Evolutionary conservation across 2,329 filamentous ascomycete species (phyloP).

Genomic region (Apiospora aurea): DNA sequence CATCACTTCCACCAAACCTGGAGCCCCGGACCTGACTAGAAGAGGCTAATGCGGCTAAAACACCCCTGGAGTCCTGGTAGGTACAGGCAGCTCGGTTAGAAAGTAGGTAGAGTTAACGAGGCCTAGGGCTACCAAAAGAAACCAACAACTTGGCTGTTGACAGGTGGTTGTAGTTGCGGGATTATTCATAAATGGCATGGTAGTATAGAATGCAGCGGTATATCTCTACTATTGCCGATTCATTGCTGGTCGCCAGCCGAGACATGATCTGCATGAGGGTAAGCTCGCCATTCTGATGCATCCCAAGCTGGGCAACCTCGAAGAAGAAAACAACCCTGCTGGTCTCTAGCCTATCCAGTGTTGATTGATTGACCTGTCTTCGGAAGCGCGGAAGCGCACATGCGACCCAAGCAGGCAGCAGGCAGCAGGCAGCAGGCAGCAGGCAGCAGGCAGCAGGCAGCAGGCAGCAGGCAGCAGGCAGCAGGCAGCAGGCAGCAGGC

Average conservation of each 20-base stretch:
- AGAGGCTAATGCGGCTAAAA: background rate
- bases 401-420: background rate
- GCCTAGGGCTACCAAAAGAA: background rate
- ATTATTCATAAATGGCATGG: background rate
- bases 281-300: background rate
- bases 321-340: background rate
- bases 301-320: background rate
- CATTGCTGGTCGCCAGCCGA: background rate
- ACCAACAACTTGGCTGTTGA: background rate
- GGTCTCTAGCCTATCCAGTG: background rate
- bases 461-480: too few relatives aligned
- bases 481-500: too few relatives aligned
- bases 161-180: background rate
- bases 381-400: background rate
- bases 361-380: background rate
- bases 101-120: background rate
- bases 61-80: background rate
- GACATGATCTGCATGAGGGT: background rate
- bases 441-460: too few relatives aligned
- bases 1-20: background rate
- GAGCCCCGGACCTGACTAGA: slow-evolving; percentile 16
- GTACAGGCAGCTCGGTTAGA: background rate
- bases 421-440: too few relatives aligned
- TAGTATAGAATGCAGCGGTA: background rate
- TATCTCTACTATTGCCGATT: background rate